Evolutionary conservation across 164 flowering plant genomes (phyloP), one percentile per base, ranked within the genome.

Genomic region (Liquidambar formosana): DNA sequence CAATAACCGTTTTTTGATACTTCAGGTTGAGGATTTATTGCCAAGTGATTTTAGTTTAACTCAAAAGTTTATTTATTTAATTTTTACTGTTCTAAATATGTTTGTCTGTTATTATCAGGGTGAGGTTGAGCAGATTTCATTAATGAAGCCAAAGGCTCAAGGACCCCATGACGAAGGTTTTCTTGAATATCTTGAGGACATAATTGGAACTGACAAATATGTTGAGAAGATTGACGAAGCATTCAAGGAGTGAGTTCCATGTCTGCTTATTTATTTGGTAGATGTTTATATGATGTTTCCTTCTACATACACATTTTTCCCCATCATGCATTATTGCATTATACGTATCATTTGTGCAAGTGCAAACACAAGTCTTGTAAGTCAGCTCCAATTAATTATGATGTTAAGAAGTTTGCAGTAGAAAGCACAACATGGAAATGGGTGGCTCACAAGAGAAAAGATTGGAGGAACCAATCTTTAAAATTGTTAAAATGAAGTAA

Each of bases 81-180:
- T n/a, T 22, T 27, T 14, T 25, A 0, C 49, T 22, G 33, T 57
- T n/a, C 61, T 1, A 63, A 6, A 41, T 43, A 53, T 73, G 58
- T 19, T 62, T 53, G 28, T 46, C 67, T 25, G 52, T 10, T 69
- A 14, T 73, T 64, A 38, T 64, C 77, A 95, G 99, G 99, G 99
- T 43, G 99, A 95, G 80, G 99, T 95, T 51, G 99, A 95, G 76
- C 99, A 95, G 75, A 95, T 95, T 71, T 95, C 99, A 44, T 67
- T 95, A 78, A 95, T 95, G 99, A 95, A 91, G 82, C 99, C 98
- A 15, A 95, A 90, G 80, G 88, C 90, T 15, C 97, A 93, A 82
- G 96, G 97, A 58, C 92, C 90, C 21, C 99, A 93, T 73, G 98
- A 95, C 78, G 97, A 93, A 84, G 98, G 98, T 21, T 95, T 95